Evolutionary conservation across 2,329 filamentous ascomycete species (phyloP).

Genomic region (Ceratocystis harringtonii): DNA sequence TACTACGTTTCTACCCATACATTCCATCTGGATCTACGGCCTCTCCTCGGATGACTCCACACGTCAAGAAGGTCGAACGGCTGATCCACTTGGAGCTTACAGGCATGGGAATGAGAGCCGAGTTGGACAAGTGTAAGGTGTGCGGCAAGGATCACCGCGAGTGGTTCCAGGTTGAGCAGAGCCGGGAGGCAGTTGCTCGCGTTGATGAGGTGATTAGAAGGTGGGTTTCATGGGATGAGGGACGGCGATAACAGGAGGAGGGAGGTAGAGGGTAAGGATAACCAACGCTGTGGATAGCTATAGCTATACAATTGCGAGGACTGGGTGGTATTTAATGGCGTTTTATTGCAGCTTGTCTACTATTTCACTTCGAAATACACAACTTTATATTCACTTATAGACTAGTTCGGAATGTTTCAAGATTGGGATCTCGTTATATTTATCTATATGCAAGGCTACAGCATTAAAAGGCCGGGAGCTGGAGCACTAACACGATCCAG

Average conservation of each 20-base stretch:
- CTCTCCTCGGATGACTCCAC: conserved; percentile 56
- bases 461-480: background rate
- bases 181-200: conserved; percentile 51
- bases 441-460: background rate
- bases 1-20: conserved; percentile 88
- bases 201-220: conserved; percentile 56
- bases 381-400: too few species aligned
- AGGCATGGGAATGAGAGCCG: conserved; percentile 39
- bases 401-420: too few species aligned
- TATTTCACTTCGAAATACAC: too few species aligned
- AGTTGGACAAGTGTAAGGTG: conserved; percentile 47
- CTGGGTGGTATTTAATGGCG: too few species aligned
- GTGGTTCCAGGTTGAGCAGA: conserved; percentile 85
- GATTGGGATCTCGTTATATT: conserved; percentile 1
- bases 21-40: conserved; percentile 29
- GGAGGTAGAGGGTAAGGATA: background rate
- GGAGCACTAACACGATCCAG: conserved; percentile 1
- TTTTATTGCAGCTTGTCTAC: too few species aligned
- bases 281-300: background rate
- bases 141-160: conserved; percentile 81
- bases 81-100: conserved; percentile 82
- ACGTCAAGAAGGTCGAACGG: conserved; percentile 76
- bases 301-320: too few species aligned
- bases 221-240: conserved; percentile 77
- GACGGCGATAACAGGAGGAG: background rate